A percentile compares a stretch with the other conserved stretches of the same genome.
These are phyloP conservation scores for Inonotus hispidus DNA, from an alignment of 1,284 basidiomycete genomes.

Conservation along the genomic window DNA sequence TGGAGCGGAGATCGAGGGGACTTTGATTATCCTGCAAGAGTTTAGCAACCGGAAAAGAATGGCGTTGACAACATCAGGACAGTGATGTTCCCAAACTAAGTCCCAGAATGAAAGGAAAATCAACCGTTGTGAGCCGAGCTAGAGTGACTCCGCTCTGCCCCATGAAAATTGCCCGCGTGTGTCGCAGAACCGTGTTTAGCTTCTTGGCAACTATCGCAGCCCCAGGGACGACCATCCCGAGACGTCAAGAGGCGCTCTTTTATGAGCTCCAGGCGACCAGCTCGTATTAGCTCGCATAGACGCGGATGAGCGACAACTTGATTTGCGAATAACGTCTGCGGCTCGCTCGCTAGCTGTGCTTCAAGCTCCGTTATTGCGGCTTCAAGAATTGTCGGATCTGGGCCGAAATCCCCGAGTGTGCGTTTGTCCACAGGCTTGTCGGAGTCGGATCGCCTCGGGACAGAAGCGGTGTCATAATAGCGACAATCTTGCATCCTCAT, in stretches of 20 bases:
- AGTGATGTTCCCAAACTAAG: neutral
- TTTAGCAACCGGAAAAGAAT: neutral
- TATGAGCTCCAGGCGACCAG: slow-evolving; percentile 12
- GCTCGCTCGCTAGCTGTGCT: neutral
- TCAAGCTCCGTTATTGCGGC: neutral
- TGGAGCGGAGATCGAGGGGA: no score
- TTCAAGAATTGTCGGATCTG: neutral
- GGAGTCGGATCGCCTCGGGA: neutral
- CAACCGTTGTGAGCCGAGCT: neutral
- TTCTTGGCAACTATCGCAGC: neutral
- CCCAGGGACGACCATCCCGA: neutral
- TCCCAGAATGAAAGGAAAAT: neutral
- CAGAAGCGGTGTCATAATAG: neutral
- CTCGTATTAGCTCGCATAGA: slow-evolving; percentile 10
- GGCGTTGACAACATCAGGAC: neutral
- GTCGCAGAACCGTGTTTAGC: neutral
- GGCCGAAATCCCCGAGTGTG: neutral
- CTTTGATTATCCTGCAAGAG: no score
- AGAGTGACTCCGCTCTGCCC: neutral
- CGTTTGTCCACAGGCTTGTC: neutral
- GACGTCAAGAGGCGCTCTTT: neutral
- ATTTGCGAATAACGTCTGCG: slow-evolving; percentile 12
- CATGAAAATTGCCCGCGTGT: neutral
- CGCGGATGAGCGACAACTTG: slow-evolving; percentile 11
- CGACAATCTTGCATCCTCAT: neutral